phyloP scores from a whole-genome alignment of 805 yeast species.

The Naumovozyma castellii region DNA sequence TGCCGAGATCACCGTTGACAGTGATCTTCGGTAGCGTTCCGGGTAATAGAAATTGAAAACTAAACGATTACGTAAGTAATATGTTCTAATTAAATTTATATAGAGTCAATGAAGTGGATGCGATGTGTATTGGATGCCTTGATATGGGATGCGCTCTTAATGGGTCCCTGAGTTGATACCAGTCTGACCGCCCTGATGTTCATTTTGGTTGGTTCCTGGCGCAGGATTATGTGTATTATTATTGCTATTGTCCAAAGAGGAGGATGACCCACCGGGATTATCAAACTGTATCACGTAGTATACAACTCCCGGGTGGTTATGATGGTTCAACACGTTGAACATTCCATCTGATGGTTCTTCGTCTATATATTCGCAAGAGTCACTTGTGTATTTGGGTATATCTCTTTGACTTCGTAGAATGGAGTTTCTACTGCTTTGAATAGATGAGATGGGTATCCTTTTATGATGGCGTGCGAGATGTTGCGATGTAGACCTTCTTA shows the following conservation, averaged over 20 bases:
- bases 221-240: not conserved
- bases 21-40: too few species aligned
- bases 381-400: constrained; percentile 5
- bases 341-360: not conserved
- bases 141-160: too few species aligned
- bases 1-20: too few species aligned
- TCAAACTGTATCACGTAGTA: constrained; percentile 10
- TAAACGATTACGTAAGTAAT: too few species aligned
- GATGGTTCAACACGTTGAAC: constrained; percentile 7
- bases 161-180: too few species aligned
- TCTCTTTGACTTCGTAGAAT: constrained; percentile 7
- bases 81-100: too few species aligned
- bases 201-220: not conserved
- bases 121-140: too few species aligned
- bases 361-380: not conserved
- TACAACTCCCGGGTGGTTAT: constrained; percentile 10
- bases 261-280: constrained; percentile 2
- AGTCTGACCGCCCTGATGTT: too few species aligned
- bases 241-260: too few species aligned
- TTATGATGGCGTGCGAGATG: not conserved
- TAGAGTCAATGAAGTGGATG: too few species aligned
- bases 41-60: too few species aligned
- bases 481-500: constrained; percentile 5
- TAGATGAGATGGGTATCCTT: not conserved
- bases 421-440: not conserved